Evolutionary conservation across 768 basidiomycete genomes (phyloP).

Genomic region (Mycena polygramma): DNA sequence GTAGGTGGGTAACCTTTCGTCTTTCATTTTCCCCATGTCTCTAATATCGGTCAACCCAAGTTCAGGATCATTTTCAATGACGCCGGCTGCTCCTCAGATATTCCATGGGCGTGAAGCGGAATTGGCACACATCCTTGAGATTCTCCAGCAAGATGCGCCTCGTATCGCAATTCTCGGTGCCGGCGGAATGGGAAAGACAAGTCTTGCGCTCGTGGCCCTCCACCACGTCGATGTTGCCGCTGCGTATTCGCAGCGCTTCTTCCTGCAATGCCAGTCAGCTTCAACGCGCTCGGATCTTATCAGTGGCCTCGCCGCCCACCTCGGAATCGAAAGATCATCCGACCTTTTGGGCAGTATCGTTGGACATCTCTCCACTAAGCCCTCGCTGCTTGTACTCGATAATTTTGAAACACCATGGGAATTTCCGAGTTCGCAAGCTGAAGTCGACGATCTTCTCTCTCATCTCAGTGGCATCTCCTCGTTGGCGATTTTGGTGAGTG

Average conservation of each 20-base stretch:
- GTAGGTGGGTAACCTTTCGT: too few relatives aligned
- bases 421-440: neutral
- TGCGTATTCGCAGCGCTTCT: neutral
- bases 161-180: conserved; percentile 13
- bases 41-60: neutral
- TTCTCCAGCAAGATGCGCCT: neutral
- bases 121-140: neutral
- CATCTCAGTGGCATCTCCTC: conserved; percentile 4
- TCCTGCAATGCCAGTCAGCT: conserved; percentile 14
- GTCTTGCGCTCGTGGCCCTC: neutral
- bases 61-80: neutral
- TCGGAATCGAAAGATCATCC: conserved; percentile 13
- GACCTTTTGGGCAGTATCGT: neutral
- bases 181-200: conserved; percentile 19
- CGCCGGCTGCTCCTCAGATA: conserved; percentile 2
- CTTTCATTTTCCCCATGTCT: too few relatives aligned
- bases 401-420: conserved; percentile 27
- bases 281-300: conserved; percentile 6
- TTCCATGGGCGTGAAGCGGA: conserved; percentile 24
- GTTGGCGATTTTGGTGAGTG: conserved; percentile 13
- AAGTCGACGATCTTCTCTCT: conserved; percentile 19
- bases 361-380: too few relatives aligned
- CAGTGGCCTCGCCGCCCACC: conserved; percentile 4
- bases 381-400: neutral
- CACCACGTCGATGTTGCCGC: neutral